These are phyloP conservation scores for Poa annua DNA, from an alignment of 176 grass and related monocot genomes.

Conservation along the genomic window DNA sequence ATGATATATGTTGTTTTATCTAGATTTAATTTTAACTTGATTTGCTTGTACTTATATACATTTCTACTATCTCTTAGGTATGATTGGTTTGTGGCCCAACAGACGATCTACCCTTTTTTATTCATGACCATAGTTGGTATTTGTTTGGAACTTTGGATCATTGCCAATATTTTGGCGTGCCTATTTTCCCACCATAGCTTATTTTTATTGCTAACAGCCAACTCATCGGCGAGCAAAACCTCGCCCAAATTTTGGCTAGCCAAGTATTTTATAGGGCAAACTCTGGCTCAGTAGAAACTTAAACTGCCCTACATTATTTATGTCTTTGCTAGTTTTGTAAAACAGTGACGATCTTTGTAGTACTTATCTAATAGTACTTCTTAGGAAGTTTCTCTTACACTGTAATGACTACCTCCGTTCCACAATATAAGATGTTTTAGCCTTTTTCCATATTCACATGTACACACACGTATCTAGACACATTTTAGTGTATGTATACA, in stretches of 20 bases:
- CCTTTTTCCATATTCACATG: too few relatives aligned
- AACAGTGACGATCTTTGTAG: not conserved
- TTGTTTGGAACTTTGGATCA: too few relatives aligned
- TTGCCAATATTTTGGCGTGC: too few relatives aligned
- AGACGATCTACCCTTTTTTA: not conserved
- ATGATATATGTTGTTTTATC: not conserved
- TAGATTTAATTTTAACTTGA: conserved; percentile 5
- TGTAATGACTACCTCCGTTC: not conserved
- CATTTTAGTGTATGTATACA: too few relatives aligned
- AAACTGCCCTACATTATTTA: not conserved
- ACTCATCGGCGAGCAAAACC: too few relatives aligned
- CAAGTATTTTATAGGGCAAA: too few relatives aligned
- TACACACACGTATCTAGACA: too few relatives aligned
- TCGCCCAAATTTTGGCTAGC: too few relatives aligned
- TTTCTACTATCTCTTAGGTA: not conserved
- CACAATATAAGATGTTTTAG: too few relatives aligned
- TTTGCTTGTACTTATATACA: conserved; percentile 2
- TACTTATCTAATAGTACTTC: not conserved
- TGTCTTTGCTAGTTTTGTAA: not conserved
- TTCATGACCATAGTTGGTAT: not conserved
- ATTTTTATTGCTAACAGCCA: too few relatives aligned
- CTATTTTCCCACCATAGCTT: too few relatives aligned
- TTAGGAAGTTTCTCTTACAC: not conserved
- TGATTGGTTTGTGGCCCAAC: not conserved
- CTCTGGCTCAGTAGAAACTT: not conserved